Evolutionary conservation across 495 filamentous ascomycete species (phyloP).

Genomic region (Lindgomyces ingoldianus): DNA sequence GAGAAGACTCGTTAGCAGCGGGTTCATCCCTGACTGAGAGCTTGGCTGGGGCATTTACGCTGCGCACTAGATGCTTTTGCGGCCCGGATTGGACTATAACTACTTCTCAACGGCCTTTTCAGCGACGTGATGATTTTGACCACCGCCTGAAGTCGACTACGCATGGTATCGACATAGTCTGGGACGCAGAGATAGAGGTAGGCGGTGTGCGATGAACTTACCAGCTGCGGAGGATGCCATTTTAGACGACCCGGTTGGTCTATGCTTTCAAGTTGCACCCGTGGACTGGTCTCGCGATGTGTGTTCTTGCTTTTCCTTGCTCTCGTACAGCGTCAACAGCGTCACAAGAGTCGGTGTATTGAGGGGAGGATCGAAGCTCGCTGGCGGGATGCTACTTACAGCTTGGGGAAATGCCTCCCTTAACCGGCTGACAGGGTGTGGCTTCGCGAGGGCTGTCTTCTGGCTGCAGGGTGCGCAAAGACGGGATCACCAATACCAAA

Average conservation of each 20-base stretch:
- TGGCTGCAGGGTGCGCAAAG: too few relatives aligned
- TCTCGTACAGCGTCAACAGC: neutral
- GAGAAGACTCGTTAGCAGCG: slow-evolving; percentile 21
- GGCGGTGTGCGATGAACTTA: neutral
- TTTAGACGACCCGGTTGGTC: neutral
- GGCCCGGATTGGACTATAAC: neutral
- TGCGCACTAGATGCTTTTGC: neutral
- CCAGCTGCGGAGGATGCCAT: neutral
- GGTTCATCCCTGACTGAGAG: slow-evolving; percentile 20
- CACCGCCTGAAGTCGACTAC: neutral
- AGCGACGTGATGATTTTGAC: neutral
- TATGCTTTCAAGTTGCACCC: neutral
- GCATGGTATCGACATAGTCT: neutral
- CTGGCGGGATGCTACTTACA: neutral
- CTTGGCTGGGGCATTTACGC: slow-evolving; percentile 7
- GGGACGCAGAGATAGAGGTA: neutral
- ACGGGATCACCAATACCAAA: too few relatives aligned
- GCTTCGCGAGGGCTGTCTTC: neutral
- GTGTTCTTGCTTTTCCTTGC: neutral
- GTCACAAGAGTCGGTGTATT: neutral
- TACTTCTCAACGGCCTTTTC: neutral
- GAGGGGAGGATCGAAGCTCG: neutral
- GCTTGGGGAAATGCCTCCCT: neutral
- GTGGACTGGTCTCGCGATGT: neutral
- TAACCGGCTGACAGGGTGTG: neutral